phyloP scores from a whole-genome alignment of 306 rosid genomes.

The Quercus wislizeni region DNA sequence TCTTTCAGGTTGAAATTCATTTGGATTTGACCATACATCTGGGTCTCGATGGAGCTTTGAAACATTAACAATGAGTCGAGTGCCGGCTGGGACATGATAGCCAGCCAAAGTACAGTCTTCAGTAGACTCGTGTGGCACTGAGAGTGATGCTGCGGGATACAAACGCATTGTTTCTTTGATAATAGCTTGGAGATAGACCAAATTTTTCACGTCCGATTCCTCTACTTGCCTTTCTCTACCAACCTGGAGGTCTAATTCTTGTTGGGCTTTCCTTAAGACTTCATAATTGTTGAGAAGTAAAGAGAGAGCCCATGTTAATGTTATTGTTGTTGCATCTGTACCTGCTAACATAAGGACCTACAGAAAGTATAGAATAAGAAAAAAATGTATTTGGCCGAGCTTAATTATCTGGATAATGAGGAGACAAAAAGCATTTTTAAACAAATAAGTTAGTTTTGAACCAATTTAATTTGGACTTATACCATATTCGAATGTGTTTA shows the following conservation, averaged over 20 bases:
- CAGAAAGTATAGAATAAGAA: neutral
- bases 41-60: conserved; percentile 32
- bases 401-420: neutral
- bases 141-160: conserved; percentile 27
- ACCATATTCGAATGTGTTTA: no score
- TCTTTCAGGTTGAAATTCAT: conserved; percentile 24
- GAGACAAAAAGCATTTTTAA: no score
- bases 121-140: conserved; percentile 6
- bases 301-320: conserved; percentile 22
- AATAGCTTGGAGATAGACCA: conserved; percentile 26
- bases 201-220: conserved; percentile 24
- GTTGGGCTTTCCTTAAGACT: conserved; percentile 3
- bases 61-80: conserved; percentile 19
- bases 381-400: no score
- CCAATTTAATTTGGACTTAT: no score
- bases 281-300: conserved; percentile 8
- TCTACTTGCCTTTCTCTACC: conserved; percentile 24
- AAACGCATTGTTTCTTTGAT: conserved; percentile 33
- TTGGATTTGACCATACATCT: conserved; percentile 30
- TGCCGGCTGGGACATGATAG: conserved; percentile 18
- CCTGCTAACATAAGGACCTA: conserved; percentile 9
- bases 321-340: conserved; percentile 6
- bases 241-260: conserved; percentile 11
- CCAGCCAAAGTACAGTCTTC: conserved; percentile 31
- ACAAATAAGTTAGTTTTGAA: no score